Evolutionary conservation across 768 basidiomycete genomes (phyloP).

Genomic region (Pulveroboletus ravenelii): DNA sequence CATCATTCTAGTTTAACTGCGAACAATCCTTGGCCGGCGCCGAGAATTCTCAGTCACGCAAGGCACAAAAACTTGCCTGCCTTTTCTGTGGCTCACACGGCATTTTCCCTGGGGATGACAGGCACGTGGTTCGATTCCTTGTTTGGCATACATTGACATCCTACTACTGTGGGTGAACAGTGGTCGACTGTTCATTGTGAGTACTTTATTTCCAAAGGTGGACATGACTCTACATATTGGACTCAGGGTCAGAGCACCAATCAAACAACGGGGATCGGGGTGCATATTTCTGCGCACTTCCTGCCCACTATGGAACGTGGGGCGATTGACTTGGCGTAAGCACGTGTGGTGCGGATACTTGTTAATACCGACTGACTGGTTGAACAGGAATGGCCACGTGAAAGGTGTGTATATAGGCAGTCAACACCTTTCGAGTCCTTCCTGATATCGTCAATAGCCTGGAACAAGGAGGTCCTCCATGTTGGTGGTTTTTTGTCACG

Average conservation of each 20-base stretch:
- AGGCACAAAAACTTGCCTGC: not conserved
- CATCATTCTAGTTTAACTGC: conserved; percentile 7
- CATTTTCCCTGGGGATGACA: conserved; percentile 2
- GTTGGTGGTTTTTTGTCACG: conserved; percentile 80
- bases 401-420: conserved; percentile 43
- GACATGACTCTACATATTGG: not conserved
- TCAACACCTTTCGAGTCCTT: not conserved
- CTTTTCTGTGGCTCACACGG: conserved; percentile 2
- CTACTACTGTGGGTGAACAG: not conserved
- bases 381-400: conserved; percentile 73
- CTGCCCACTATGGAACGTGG: conserved; percentile 96
- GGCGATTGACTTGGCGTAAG: conserved; percentile 81
- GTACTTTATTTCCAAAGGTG: not conserved
- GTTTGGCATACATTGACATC: not conserved
- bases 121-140: not conserved
- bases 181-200: conserved; percentile 13
- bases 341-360: not conserved
- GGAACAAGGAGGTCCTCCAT: conserved; percentile 86
- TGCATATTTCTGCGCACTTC: conserved; percentile 71
- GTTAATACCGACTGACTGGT: not conserved
- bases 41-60: not conserved
- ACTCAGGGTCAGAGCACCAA: conserved; percentile 78
- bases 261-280: conserved; percentile 80
- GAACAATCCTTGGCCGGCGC: conserved; percentile 1
- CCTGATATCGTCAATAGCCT: conserved; percentile 41